These are phyloP conservation scores for Ajuga chamaepitys DNA, from an alignment of 257 asterid genomes.

Conservation along the genomic window DNA sequence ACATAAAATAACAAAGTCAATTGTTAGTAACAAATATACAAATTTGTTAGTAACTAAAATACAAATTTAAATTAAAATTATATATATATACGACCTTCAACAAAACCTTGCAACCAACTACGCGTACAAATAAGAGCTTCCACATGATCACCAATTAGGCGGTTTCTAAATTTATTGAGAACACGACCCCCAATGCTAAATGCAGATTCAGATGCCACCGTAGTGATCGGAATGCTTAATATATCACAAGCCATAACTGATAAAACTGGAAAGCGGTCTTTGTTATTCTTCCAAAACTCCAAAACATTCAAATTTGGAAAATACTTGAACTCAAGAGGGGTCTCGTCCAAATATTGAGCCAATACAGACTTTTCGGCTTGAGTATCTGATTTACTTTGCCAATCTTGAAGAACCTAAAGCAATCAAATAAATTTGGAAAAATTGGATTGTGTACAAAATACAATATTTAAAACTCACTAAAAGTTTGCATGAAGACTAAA, in stretches of 20 bases:
- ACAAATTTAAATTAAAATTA: too few relatives aligned
- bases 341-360: background rate
- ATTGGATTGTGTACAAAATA: too few relatives aligned
- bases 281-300: background rate
- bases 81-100: background rate
- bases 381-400: background rate
- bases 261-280: background rate
- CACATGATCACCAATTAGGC: background rate
- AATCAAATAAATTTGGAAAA: background rate
- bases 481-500: too few relatives aligned
- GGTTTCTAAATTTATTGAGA: background rate
- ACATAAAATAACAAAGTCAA: too few relatives aligned
- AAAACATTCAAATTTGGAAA: background rate
- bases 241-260: too few relatives aligned
- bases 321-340: background rate
- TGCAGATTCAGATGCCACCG: background rate
- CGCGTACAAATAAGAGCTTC: background rate
- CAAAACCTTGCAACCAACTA: background rate
- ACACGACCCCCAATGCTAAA: background rate
- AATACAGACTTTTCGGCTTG: background rate
- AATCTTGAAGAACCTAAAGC: background rate
- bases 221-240: background rate
- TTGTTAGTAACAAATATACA: too few relatives aligned
- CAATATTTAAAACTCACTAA: too few relatives aligned
- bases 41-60: too few relatives aligned